Base-by-base conservation (phyloP, 306 rosid species). In the Cucurbita maxima region DNA sequence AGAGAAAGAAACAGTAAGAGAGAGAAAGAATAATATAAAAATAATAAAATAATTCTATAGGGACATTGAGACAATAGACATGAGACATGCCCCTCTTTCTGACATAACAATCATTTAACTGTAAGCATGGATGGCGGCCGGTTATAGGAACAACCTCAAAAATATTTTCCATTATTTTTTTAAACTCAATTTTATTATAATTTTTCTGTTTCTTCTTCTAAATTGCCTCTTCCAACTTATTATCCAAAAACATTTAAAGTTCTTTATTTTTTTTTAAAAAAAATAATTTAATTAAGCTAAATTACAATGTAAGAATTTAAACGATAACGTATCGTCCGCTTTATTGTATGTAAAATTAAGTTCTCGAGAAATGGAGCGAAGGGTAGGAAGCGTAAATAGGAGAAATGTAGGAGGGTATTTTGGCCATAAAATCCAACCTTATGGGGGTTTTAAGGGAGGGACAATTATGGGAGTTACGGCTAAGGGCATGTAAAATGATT, bases 61-160 rank as follows among this genome's bases (percentile, higher is more conserved):
- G 60, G 55, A 64, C 76, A 59, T 76, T 78, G 83, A 66, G 54
- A 66, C 53, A 66, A 19, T 19, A 66, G 72, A 66, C 72, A 43
- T 66, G 87, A 75, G 89, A 84, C 89, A 90, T 90, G 87, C 88
- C 87, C 62, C 87, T 83, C 84, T 51, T 19, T 82, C 96, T 91
- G 99, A 95, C 96, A 87, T 77, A 84, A 80, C 97, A 95, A 95
- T 95, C 99, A 91, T 95, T 91, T 87, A 87, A 76, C 83, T 83
- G 97, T 87, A 95, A 95, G 96, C 99, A 91, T 85, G 96, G 96
- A 95, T 91, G 99, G 92, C 99, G 99, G 99, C 99, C 91, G 95
- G 92, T 84, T 89, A 37, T 61, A 86, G 78, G 87, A 85, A 18
- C 34, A 63, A 63, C 81, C 81, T 88, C 76, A 78, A 82, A 85